Evolutionary conservation across 2,329 filamentous ascomycete genomes (phyloP).

Genomic region (Fonsecaea monophora): DNA sequence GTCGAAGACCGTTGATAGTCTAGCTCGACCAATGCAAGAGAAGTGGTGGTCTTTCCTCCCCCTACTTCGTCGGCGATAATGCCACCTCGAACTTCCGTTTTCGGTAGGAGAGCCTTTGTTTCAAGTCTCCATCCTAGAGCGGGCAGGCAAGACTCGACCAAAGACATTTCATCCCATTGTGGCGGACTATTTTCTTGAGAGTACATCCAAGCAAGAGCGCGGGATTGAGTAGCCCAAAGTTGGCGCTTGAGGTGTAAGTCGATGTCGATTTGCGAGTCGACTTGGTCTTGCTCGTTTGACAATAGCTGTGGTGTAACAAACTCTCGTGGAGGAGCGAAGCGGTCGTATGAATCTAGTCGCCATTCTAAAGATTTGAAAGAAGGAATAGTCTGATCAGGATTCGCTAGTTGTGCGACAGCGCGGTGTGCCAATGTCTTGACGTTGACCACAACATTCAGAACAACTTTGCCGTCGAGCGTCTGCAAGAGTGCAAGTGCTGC

Average conservation of each 20-base stretch:
- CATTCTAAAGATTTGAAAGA: conserved; percentile 13
- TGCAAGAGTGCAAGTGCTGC: conserved; percentile 50
- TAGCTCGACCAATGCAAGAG: conserved; percentile 62
- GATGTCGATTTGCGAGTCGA: background rate
- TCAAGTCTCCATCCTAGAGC: conserved; percentile 65
- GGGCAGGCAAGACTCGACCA: conserved; percentile 62
- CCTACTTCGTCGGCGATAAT: conserved; percentile 69
- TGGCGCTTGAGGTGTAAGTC: conserved; percentile 17
- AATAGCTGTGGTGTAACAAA: conserved; percentile 21
- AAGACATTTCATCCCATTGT: conserved; percentile 60
- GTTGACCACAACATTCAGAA: conserved; percentile 49
- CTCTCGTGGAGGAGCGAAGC: conserved; percentile 16
- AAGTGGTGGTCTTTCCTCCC: conserved; percentile 70
- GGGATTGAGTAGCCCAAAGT: conserved; percentile 61
- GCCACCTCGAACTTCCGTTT: conserved; percentile 59
- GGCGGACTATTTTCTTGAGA: conserved; percentile 56
- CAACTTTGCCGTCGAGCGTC: conserved; percentile 8
- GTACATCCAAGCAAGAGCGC: conserved; percentile 67
- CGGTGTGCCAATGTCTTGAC: conserved; percentile 53
- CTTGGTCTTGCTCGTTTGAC: conserved; percentile 14
- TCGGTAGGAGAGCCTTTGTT: conserved; percentile 48
- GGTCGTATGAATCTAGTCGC: conserved; percentile 37
- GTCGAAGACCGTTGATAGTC: conserved; percentile 32
- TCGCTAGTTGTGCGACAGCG: conserved; percentile 47
- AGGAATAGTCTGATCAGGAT: conserved; percentile 26